A percentile compares a stretch with the other conserved stretches of the same genome.
phyloP scores from a whole-genome alignment of 2,329 filamentous ascomycete species.

The Cadophora luteo-olivacea region DNA sequence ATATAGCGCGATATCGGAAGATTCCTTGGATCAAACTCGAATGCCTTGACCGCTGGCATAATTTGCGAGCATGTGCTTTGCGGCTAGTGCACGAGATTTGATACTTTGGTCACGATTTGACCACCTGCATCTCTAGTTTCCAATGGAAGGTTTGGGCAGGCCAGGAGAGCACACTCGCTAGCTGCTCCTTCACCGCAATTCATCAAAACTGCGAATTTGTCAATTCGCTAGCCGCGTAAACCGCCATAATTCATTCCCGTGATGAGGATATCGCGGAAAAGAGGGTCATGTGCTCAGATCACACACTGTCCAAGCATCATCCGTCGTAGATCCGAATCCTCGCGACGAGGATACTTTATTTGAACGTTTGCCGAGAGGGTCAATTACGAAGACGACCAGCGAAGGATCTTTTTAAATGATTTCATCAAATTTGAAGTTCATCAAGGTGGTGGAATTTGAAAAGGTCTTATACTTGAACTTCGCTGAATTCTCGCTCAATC shows the following conservation, averaged over 20 bases:
- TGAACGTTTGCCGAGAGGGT: not conserved
- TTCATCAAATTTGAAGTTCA: not conserved
- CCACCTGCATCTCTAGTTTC: not conserved
- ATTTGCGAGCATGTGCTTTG: not conserved
- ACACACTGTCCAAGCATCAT: not conserved
- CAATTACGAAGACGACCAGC: no score
- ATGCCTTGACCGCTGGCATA: not conserved
- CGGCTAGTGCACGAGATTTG: not conserved
- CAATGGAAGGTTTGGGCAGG: not conserved
- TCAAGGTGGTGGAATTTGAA: not conserved
- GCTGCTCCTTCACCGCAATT: constrained; percentile 6
- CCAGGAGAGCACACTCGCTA: not conserved
- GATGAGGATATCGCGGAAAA: not conserved
- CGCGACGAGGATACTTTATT: constrained; percentile 5
- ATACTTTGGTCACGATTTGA: not conserved
- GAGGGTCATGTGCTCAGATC: constrained; percentile 12
- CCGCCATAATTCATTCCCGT: not conserved
- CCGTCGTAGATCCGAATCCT: not conserved
- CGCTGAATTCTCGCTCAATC: constrained; percentile 8
- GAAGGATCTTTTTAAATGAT: not conserved
- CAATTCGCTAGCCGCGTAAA: not conserved
- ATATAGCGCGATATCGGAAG: not conserved
- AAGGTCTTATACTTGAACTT: not conserved
- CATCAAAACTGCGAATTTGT: not conserved
- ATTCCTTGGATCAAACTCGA: not conserved